Percentiles rank a stretch among this genome's conserved stretches.
Evolutionary conservation across 208 protist species (phyloP).

Genomic region (Histomonas meleagridis): DNA sequence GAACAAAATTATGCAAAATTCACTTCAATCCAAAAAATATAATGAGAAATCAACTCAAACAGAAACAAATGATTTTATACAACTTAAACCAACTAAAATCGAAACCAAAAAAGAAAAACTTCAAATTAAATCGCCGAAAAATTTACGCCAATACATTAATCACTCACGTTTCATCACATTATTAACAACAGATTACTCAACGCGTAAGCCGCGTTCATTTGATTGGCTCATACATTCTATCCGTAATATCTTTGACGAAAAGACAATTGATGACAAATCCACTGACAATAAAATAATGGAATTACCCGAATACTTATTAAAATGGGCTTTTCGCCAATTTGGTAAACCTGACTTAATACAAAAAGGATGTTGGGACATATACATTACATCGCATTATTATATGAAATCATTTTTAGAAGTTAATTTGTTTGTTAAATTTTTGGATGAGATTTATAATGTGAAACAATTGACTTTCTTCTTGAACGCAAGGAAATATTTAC

Average conservation of each 20-base stretch:
- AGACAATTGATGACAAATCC: slow-evolving; percentile 1
- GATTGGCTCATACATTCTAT: slow-evolving; percentile 2
- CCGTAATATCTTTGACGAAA: background rate
- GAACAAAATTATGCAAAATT: background rate
- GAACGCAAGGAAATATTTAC: background rate
- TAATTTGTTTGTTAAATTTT: background rate
- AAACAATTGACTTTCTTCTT: background rate
- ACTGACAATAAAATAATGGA: background rate
- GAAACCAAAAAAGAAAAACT: background rate
- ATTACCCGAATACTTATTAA: background rate
- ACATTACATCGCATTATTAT: background rate
- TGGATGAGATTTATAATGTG: background rate
- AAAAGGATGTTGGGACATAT: slow-evolving; percentile 28
- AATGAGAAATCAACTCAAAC: background rate
- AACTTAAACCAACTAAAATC: background rate
- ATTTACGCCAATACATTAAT: background rate
- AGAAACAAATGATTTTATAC: background rate
- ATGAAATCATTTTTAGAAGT: slow-evolving; percentile 14
- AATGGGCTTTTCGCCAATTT: background rate
- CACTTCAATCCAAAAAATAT: background rate
- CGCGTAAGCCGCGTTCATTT: background rate
- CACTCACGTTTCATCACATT: background rate
- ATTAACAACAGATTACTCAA: background rate
- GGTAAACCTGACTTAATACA: background rate
- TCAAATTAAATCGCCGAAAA: background rate